Evolutionary conservation across 2,329 filamentous ascomycete species (phyloP).

Genomic region (Diaporthe caulivora): DNA sequence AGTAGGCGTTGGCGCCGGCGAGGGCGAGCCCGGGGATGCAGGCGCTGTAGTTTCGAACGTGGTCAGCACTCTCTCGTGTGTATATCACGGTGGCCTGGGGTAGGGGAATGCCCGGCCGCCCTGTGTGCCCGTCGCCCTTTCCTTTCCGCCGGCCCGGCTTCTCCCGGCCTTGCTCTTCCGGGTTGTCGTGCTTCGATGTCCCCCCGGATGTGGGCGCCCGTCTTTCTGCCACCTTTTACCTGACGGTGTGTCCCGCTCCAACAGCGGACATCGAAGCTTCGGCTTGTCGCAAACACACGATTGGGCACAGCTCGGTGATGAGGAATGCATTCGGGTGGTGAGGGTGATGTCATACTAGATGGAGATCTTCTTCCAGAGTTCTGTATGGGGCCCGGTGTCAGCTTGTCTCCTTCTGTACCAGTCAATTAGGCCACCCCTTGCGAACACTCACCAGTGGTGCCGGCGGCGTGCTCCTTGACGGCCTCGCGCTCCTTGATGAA

Average conservation of each 20-base stretch:
- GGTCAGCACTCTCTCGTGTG: slow-evolving; percentile 24
- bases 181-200: neutral
- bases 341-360: slow-evolving; percentile 80
- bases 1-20: slow-evolving; percentile 84
- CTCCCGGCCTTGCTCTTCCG: neutral
- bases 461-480: slow-evolving; percentile 89
- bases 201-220: neutral
- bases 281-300: neutral
- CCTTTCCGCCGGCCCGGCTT: neutral
- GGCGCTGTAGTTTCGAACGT: slow-evolving; percentile 64
- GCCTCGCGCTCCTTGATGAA: slow-evolving; percentile 94
- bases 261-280: neutral
- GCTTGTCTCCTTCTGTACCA: slow-evolving; percentile 35
- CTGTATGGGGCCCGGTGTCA: slow-evolving; percentile 63
- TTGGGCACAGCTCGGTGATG: neutral
- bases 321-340: neutral
- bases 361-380: slow-evolving; percentile 95
- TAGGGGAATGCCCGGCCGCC: neutral
- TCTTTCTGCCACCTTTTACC: neutral
- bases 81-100: neutral
- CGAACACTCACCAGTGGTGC: slow-evolving; percentile 79
- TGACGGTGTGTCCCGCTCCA: too few species aligned
- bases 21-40: slow-evolving; percentile 80
- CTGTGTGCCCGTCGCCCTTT: neutral
- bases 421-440: slow-evolving; percentile 7